Evolutionary conservation across 2,329 filamentous ascomycete genomes (phyloP), one percentile per base, ranked within the genome.

Genomic region (Colletotrichum truncatum): DNA sequence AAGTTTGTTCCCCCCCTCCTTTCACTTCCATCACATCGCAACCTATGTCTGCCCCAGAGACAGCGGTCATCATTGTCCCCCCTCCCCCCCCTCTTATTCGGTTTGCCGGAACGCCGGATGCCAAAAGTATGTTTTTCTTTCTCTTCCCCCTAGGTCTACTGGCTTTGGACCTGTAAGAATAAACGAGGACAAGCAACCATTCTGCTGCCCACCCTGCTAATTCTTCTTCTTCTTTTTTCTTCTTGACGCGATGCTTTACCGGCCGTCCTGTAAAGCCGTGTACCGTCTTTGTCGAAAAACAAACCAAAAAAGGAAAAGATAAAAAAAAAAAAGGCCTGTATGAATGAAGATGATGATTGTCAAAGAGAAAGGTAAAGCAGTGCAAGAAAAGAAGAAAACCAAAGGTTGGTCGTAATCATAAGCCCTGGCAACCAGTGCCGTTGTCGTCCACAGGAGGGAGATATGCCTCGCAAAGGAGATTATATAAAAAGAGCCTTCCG

Each of bases 351-450:
- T 26, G 48, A 8, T 26, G 18, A 38, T n/a, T n/a, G n/a, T n/a
- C n/a, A 57, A 26, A 36, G 14, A 10, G 18, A 18, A 36, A 8
- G n/a, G 12, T 14, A 2, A 16, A n/a, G 7, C 4, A 26, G 36
- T n/a, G 25, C 7, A 3, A 12, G 30, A 34, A 36, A 39, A 38
- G 12, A 51, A 43, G 25, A 41, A 25, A 10, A 41, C n/a, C 3
- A 23, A 11, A 14, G 4, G 30, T 48, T 18, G 16, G 55, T 46
- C 38, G 18, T 60, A 12, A 60, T 64, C 38, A 26, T 64, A 16
- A 59, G 25, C 55, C n/a, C 32, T 16, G 55, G 46, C 56, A 60
- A n/a, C 55, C 61, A 64, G 61, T 64, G 61, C 55, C 46, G 23
- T 43, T 41, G 16, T 45, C 46, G 32, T 34, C 16, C 32, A 28